Evolutionary conservation across 352 stramenopile genomes (phyloP), one percentile per base, ranked within the genome.

Genomic region (Albugo laibachii): DNA sequence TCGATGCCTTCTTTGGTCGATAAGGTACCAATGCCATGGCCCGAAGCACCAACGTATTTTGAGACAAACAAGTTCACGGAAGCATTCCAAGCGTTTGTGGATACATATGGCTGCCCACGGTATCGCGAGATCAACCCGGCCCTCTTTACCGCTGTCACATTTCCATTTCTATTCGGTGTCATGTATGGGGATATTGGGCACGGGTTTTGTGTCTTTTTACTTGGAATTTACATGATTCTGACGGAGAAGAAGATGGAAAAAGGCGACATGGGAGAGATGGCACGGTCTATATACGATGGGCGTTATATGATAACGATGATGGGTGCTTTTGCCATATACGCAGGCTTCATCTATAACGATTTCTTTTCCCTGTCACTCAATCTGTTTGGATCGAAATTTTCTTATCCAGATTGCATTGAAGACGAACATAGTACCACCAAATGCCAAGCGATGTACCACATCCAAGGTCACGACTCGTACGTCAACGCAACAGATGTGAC

Each of bases 111-210:
- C 56, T 93, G 97, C 46, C 92, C 95, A 47, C 77, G 94, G 20
- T 99, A 99, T 80, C 85, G 92, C 45, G 95, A 99, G 70, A 87
- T 95, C 54, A 99, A 99, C 58, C 95, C 95, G 35, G 96, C 95
- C 13, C 72, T 99, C 37, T 99, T 98, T 62, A 98, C 95, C 18
- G 88, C 93, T 12, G 91, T 97, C n/a, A 98, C 94, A 39, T 99
- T 99, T 66, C 95, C 95, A 47, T 99, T 99, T 65, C 70, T 98
- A 15, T 99, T 99, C 57, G 95, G 95, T 50, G 92, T 99, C 58
- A 99, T 99, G 95, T 99, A 98, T 63, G 95, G 95, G 50, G 95
- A 99, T 69, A 96, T 99, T 40, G 95, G 95, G 14, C 95, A 99
- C 59, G 94, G 93, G 24, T 67, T 94, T 15, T 96, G 94, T 59